These are phyloP conservation scores for Penicillium sp. DNA, from an alignment of 2,329 filamentous ascomycete species.

Conservation along the genomic window DNA sequence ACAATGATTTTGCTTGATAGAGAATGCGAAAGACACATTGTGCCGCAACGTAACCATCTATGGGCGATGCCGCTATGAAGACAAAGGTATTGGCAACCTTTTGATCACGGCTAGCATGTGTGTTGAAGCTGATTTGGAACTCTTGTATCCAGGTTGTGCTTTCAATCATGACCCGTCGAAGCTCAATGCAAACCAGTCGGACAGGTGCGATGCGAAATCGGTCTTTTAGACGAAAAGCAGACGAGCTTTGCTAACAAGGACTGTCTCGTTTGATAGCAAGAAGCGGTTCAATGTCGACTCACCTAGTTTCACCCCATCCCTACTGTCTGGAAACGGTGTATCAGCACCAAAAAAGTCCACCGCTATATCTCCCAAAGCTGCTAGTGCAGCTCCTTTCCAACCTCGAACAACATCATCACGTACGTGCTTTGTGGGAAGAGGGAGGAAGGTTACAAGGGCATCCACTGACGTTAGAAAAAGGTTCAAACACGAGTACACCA, in stretches of 20 bases:
- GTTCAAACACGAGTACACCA: constrained; percentile 44
- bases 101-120: neutral
- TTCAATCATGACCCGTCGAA: constrained; percentile 83
- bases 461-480: constrained; percentile 30
- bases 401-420: constrained; percentile 43
- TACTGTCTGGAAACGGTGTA: constrained; percentile 39
- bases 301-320: constrained; percentile 81
- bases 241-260: constrained; percentile 19
- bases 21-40: constrained; percentile 79
- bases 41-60: constrained; percentile 94
- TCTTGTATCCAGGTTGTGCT: constrained; percentile 59
- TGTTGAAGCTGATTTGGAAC: constrained; percentile 12
- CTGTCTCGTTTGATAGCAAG: constrained; percentile 39
- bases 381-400: constrained; percentile 69
- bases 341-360: constrained; percentile 62
- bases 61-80: constrained; percentile 87
- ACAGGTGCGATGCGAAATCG: constrained; percentile 33
- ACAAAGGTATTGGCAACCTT: constrained; percentile 58
- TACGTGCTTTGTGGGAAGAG: constrained; percentile 24
- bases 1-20: constrained; percentile 39
- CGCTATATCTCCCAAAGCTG: constrained; percentile 79
- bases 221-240: neutral
- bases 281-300: constrained; percentile 93
- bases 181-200: constrained; percentile 44
- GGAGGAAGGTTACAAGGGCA: neutral